Base-by-base conservation (phyloP, 345 rosid genomes). In the Populus nigra region DNA sequence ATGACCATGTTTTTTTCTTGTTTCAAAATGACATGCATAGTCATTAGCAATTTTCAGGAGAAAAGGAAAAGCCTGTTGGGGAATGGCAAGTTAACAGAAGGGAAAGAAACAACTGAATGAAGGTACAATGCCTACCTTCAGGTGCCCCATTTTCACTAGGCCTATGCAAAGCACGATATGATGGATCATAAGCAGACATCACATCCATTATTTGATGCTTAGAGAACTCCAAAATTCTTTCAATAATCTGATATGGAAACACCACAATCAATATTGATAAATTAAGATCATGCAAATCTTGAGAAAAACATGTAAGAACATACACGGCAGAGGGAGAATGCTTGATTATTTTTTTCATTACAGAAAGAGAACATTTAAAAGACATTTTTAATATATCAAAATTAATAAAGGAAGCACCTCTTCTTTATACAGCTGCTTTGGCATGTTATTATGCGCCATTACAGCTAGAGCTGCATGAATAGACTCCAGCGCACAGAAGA, bases 361-460 rank as follows among this genome's bases (percentile, higher is more conserved):
- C 12, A 41, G 47, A 41, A 41, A 41, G 12, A 73, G 33, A 68
- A 45, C 15, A 41, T 27, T 23, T 15, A 73, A 70, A 69, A 83
- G 38, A 36, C 36, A 65, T n/a, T 50, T 23, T 61, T 73, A 65
- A 75, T 72, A 33, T 27, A 65, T 76, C 73, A 47, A 43, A 75
- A 67, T 68, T 73, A 78, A 84, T 4, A 27, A 57, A 74, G 68
- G 71, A 78, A 69, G 63, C 77, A 94, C 99, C 99, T 94, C 99
- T 85, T 96, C 99, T 73, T 92, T 89, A 78, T 94, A 94, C 62
- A 96, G 90, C 85, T 90, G 99, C 84, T 94, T 94, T 53, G 99
- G 95, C 99, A 96, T 94, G 85, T 90, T 84, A 85, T 79, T 86
- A 84, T 92, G 89, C 59, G 97, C 91, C 97, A 96, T 89, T 83